phyloP scores from a whole-genome alignment of 2,329 filamentous ascomycete genomes.

The Hortaea werneckii region DNA sequence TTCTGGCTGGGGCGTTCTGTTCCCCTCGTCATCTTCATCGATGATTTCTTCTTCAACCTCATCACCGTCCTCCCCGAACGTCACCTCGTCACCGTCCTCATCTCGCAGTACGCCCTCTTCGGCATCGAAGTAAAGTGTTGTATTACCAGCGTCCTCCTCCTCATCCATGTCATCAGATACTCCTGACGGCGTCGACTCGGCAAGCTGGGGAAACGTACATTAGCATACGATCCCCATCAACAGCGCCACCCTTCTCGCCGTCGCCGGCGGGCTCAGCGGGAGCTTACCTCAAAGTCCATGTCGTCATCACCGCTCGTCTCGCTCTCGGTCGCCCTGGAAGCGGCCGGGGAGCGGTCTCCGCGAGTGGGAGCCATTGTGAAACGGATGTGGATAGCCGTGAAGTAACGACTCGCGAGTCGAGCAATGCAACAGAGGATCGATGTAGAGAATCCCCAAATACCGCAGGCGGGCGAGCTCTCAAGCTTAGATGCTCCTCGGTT shows the following conservation, averaged over 20 bases:
- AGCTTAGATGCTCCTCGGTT: not conserved
- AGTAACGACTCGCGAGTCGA: too few species aligned
- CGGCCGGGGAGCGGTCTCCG: not conserved
- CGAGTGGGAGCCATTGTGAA: too few species aligned
- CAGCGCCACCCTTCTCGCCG: not conserved
- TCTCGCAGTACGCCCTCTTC: constrained; percentile 27
- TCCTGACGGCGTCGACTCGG: constrained; percentile 5
- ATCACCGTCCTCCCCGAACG: constrained; percentile 15
- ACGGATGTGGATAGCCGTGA: too few species aligned
- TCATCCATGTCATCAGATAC: constrained; percentile 29
- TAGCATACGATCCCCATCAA: constrained; percentile 1
- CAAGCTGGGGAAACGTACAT: constrained; percentile 11
- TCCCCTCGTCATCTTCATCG: constrained; percentile 16
- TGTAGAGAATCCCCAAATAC: not conserved
- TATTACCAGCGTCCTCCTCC: constrained; percentile 29
- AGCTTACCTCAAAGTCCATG: constrained; percentile 38
- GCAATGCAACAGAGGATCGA: too few species aligned
- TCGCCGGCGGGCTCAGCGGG: too few species aligned
- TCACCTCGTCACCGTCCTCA: constrained; percentile 18
- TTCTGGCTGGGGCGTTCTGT: constrained; percentile 15
- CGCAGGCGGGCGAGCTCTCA: not conserved
- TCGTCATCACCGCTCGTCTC: constrained; percentile 34
- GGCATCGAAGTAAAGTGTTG: constrained; percentile 27
- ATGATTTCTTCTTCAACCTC: constrained; percentile 21
- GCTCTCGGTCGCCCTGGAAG: not conserved